A percentile compares a stretch with the other conserved stretches of the same genome.
These are phyloP conservation scores for Daldinia concentrica DNA, from an alignment of 495 filamentous ascomycete species.

Conservation along the genomic window DNA sequence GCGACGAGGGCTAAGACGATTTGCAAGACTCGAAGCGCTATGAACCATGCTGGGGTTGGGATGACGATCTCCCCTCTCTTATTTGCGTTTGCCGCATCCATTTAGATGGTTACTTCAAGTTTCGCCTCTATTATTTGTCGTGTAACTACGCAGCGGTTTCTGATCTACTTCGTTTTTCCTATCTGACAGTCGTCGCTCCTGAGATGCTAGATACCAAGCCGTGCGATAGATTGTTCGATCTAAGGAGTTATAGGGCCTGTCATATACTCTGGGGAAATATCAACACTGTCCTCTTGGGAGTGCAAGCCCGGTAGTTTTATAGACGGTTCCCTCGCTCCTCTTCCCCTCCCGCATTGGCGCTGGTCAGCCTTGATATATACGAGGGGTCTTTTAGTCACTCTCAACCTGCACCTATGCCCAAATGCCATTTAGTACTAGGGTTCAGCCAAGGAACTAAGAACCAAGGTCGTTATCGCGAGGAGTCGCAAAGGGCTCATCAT, in stretches of 20 bases:
- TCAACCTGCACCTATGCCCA: conserved; percentile 16
- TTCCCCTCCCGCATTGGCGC: neutral
- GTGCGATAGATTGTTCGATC: neutral
- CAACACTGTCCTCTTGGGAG: conserved; percentile 1
- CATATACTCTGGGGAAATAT: neutral
- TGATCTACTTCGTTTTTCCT: neutral
- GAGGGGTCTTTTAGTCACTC: conserved; percentile 2
- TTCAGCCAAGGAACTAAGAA: conserved; percentile 8
- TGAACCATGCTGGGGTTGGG: conserved; percentile 53
- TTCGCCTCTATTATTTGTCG: neutral
- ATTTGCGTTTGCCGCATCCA: conserved; percentile 30
- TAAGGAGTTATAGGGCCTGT: neutral
- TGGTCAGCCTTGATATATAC: conserved; percentile 14
- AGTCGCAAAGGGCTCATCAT: neutral
- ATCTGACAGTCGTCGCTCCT: neutral
- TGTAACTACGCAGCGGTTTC: neutral
- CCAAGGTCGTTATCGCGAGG: neutral
- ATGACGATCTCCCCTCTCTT: conserved; percentile 42
- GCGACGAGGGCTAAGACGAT: conserved; percentile 51
- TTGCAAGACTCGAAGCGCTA: conserved; percentile 52
- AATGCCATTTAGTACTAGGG: neutral
- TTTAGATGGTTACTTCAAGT: neutral
- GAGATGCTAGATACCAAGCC: neutral
- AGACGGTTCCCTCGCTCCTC: conserved; percentile 1
- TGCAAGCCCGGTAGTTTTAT: conserved; percentile 31